Evolutionary conservation across 768 basidiomycete species (phyloP), one percentile per base, ranked within the genome.

Genomic region (Tylopilus felleus): DNA sequence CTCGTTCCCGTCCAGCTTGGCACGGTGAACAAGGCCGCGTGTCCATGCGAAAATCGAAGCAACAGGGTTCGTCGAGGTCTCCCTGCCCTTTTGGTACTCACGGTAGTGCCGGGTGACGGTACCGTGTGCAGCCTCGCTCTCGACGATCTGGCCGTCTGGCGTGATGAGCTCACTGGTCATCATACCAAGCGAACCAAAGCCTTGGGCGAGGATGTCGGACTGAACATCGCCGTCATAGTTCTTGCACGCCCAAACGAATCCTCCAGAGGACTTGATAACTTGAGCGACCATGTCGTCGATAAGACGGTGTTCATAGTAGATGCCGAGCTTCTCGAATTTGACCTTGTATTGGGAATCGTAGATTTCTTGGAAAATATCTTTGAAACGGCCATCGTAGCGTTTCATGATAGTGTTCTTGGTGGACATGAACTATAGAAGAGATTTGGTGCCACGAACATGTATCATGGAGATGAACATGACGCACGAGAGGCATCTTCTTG

Each of bases 1-100:
- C 21, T 81, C 82, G 68, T 96, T 98, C 38, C 75, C 76, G 67
- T 99, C 96, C 29, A 98, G 79, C 77, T 92, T 93, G 59, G 94
- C 95, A 60, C 94, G 87, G 75, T 93, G 93, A 50, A 92, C 74
- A 39, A 99, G 80, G 0, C 96, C 96, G 43, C 97, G 86, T 16
- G 96, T 98, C 96, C 96, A 99, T 8, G 96, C 96, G 65, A 95
- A 98, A 76, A 99, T 98, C 52, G 90, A 93, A 42, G 96, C 96
- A 61, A 98, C 94, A 38, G 96, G 95, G 81, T 99, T 99, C 44
- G 96, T 99, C 53, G 91, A 94, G 12, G 96, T 98, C 77, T 98
- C 97, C 55, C 88, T 86, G 47, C 96, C 96, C 78, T 98, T 96
- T 73, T 98, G 96, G 70, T 84, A 88, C 74, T 98, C 96, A 52